Conservation (phyloP, 805 yeast species). For the Tetrapisispora fleetii region DNA sequence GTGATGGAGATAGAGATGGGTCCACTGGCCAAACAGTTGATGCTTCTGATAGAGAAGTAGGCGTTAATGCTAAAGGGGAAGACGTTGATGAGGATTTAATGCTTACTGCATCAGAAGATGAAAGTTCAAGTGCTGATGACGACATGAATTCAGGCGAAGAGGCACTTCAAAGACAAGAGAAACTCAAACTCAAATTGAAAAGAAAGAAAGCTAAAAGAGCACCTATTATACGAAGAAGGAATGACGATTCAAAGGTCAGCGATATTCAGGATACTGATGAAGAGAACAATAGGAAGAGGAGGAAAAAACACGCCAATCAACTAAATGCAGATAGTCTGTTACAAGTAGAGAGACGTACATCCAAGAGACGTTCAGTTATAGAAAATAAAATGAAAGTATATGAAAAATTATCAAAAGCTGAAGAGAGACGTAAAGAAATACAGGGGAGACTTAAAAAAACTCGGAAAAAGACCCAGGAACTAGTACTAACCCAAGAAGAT, state of each 20-base stretch:
- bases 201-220: slow-evolving; percentile 19
- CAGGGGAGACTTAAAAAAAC: slow-evolving; percentile 38
- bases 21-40: slow-evolving; percentile 2
- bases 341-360: slow-evolving; percentile 49
- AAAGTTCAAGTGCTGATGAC: slow-evolving; percentile 41
- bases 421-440: slow-evolving; percentile 41
- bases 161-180: slow-evolving; percentile 40
- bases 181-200: slow-evolving; percentile 19
- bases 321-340: slow-evolving; percentile 45
- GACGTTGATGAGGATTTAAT: slow-evolving; percentile 17
- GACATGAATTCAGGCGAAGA: slow-evolving; percentile 65
- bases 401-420: slow-evolving; percentile 59
- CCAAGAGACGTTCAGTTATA: slow-evolving; percentile 69
- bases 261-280: slow-evolving; percentile 9
- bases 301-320: slow-evolving; percentile 23
- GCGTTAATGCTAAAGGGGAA: neutral
- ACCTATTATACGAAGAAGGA: slow-evolving; percentile 24
- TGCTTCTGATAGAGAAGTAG: neutral
- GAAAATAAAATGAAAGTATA: slow-evolving; percentile 70
- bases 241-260: slow-evolving; percentile 2
- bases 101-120: slow-evolving; percentile 26
- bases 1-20: slow-evolving; percentile 3
- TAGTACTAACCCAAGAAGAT: slow-evolving; percentile 34
- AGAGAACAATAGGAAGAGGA: slow-evolving; percentile 9
- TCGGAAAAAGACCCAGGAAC: slow-evolving; percentile 35